Conservation (phyloP, 352 stramenopile genomes). For the Phytophthora idaei region DNA sequence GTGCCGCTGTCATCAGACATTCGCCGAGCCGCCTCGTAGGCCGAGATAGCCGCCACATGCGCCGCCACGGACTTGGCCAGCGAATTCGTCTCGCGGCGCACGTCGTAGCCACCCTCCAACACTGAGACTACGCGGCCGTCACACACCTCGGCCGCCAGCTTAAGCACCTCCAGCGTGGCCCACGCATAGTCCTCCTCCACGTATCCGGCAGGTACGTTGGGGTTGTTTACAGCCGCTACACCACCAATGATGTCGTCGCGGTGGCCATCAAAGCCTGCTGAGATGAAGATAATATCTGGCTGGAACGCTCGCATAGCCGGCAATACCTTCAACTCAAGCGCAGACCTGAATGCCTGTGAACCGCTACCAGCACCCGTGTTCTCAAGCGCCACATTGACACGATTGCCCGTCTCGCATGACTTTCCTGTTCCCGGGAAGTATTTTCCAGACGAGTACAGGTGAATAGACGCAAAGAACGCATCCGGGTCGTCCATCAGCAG, state of each 20-base stretch:
- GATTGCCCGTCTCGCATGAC: constrained; percentile 56
- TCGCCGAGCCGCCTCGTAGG: constrained; percentile 53
- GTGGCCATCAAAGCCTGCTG: constrained; percentile 87
- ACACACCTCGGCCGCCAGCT: constrained; percentile 77
- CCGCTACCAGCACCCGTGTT: constrained; percentile 70
- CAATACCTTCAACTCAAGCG: constrained; percentile 64
- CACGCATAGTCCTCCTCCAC: constrained; percentile 86
- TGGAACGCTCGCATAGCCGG: constrained; percentile 77
- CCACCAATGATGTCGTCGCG: constrained; percentile 86
- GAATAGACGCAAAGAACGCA: constrained; percentile 85
- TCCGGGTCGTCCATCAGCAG: constrained; percentile 82
- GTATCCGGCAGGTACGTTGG: constrained; percentile 78
- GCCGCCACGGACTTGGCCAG: constrained; percentile 82
- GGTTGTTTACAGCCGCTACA: constrained; percentile 76
- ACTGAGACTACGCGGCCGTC: constrained; percentile 84
- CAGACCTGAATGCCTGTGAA: constrained; percentile 67
- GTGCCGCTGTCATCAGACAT: constrained; percentile 17
- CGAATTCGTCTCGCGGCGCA: constrained; percentile 81
- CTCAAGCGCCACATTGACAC: constrained; percentile 82
- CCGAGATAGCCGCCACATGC: constrained; percentile 75
- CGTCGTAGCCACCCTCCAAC: constrained; percentile 87
- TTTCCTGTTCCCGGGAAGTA: constrained; percentile 86
- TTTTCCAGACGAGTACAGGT: constrained; percentile 73
- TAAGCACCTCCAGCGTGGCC: constrained; percentile 79
- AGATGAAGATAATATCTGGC: constrained; percentile 90